phyloP scores from a whole-genome alignment of 1,139 yeast genomes.

The Zygosaccharomyces pseudobailii region DNA sequence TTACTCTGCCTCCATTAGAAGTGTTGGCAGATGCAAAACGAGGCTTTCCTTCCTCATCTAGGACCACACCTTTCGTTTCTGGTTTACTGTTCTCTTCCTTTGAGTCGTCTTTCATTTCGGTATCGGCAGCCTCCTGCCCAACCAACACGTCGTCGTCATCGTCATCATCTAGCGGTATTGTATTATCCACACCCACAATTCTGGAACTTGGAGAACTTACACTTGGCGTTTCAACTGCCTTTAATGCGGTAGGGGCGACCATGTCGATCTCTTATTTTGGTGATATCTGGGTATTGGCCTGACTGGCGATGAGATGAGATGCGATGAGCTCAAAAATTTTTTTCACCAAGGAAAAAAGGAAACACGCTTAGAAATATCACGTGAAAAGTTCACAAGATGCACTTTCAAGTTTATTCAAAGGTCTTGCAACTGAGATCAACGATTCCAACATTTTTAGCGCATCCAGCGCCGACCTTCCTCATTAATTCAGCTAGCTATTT shows the following conservation, averaged over 20 bases:
- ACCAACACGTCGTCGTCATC: constrained; percentile 64
- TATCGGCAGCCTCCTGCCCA: constrained; percentile 48
- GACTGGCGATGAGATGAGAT: constrained; percentile 5
- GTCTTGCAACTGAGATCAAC: not conserved
- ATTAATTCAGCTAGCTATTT: too few relatives aligned
- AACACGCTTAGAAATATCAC: not conserved
- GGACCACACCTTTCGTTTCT: constrained; percentile 50
- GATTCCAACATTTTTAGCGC: not conserved
- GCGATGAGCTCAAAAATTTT: constrained; percentile 7
- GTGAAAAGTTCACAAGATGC: not conserved
- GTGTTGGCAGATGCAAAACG: constrained; percentile 72
- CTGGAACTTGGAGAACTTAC: constrained; percentile 19
- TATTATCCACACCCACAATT: constrained; percentile 27
- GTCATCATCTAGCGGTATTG: constrained; percentile 29
- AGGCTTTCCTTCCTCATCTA: constrained; percentile 90
- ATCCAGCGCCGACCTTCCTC: not conserved
- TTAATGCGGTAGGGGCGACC: constrained; percentile 71
- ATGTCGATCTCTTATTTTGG: constrained; percentile 22
- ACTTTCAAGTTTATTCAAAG: not conserved
- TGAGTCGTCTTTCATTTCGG: constrained; percentile 24
- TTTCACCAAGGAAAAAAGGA: not conserved
- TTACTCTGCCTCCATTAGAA: constrained; percentile 57
- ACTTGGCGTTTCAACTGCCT: constrained; percentile 21
- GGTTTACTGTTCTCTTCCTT: constrained; percentile 26
- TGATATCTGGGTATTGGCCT: not conserved